Evolutionary conservation across 352 stramenopile genomes (phyloP).

Genomic region (Phytophthora litchii): DNA sequence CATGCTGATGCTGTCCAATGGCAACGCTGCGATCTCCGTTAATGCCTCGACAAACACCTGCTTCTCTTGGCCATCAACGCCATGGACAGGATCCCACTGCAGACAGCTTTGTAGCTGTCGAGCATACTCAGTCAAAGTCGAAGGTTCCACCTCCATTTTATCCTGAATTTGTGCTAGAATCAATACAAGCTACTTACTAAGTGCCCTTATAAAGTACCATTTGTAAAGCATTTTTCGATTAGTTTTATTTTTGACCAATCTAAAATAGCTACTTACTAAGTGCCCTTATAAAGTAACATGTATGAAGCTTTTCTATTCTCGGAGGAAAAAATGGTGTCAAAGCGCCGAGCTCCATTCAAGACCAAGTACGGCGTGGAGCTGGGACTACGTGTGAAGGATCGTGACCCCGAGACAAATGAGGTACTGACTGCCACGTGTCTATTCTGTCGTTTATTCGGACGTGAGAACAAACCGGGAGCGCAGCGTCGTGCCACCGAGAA

Average conservation of each 20-base stretch:
- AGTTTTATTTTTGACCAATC: too few species aligned
- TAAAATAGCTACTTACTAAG: too few species aligned
- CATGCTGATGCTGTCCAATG: constrained; percentile 73
- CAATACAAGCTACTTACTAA: too few species aligned
- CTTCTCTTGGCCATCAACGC: constrained; percentile 35
- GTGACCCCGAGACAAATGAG: constrained; percentile 40
- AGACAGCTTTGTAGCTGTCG: constrained; percentile 39
- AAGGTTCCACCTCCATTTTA: constrained; percentile 14
- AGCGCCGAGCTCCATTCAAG: constrained; percentile 23
- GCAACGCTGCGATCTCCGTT: constrained; percentile 73
- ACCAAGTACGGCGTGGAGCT: constrained; percentile 32
- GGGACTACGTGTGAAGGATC: constrained; percentile 30
- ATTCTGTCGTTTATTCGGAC: constrained; percentile 71
- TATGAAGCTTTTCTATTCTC: too few species aligned
- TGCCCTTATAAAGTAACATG: too few species aligned
- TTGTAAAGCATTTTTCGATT: too few species aligned
- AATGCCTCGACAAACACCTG: constrained; percentile 70
- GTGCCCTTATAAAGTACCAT: too few species aligned
- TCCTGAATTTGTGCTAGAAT: too few species aligned
- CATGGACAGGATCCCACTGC: constrained; percentile 41
- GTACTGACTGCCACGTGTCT: constrained; percentile 54
- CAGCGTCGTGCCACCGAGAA: constrained; percentile 58
- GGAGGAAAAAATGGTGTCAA: constrained; percentile 16
- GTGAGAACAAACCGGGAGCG: constrained; percentile 45
- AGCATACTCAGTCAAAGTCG: constrained; percentile 28